Conservation (phyloP, 179 eudicot species). For the Silene vulgaris region DNA sequence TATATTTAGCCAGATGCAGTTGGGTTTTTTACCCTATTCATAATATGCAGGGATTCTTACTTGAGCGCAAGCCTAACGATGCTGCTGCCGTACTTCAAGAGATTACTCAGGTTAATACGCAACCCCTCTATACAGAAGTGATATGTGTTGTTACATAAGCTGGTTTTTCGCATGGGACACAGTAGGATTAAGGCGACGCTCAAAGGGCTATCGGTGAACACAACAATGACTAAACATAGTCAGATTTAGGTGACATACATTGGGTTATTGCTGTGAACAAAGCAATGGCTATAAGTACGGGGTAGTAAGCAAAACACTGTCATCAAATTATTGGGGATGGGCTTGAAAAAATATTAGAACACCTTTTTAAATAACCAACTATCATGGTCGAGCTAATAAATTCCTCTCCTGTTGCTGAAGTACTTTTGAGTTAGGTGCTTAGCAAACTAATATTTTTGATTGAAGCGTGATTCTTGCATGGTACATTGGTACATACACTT, state of each 20-base stretch:
- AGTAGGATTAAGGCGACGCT: background rate
- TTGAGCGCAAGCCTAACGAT: slow-evolving; percentile 66
- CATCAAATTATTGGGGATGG: background rate
- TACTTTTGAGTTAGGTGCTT: background rate
- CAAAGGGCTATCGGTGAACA: no score
- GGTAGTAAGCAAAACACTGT: background rate
- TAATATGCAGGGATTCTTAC: slow-evolving; percentile 62
- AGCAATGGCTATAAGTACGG: no score
- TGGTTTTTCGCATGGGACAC: background rate
- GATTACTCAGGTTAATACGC: slow-evolving; percentile 51
- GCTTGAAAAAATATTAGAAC: background rate
- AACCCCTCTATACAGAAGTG: background rate
- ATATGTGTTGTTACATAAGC: background rate
- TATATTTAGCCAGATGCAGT: background rate
- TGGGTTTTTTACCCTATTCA: background rate
- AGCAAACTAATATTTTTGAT: background rate
- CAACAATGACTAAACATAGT: no score
- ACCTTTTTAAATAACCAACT: background rate
- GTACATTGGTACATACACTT: background rate
- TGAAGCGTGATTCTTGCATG: background rate
- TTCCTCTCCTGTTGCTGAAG: background rate
- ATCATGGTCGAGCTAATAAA: no score
- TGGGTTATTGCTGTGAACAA: no score
- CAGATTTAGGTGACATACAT: no score
- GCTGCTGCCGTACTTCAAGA: slow-evolving; percentile 70